A percentile compares a stretch with the other conserved stretches of the same genome.
Conservation (phyloP, 1,139 yeast genomes). For the Geotrichum armillariae region DNA sequence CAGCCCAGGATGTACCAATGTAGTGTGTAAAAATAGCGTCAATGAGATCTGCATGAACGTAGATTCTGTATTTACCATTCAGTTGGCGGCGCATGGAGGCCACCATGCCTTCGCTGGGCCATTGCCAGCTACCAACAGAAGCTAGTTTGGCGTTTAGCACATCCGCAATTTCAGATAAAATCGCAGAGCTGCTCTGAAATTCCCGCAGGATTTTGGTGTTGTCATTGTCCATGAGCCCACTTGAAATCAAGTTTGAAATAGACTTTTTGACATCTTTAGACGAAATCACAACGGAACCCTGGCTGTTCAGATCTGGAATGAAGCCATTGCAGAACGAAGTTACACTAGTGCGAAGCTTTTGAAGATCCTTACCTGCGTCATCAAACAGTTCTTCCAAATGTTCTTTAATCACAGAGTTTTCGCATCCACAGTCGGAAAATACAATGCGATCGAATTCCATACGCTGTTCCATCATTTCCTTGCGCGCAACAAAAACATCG, state of each 20-base stretch:
- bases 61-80: constrained; percentile 26
- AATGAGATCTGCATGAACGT: constrained; percentile 25
- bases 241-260: constrained; percentile 7
- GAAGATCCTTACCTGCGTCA: constrained; percentile 11
- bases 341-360: constrained; percentile 15
- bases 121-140: constrained; percentile 23
- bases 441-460: constrained; percentile 23
- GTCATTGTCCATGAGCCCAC: constrained; percentile 18
- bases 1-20: constrained; percentile 23
- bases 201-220: constrained; percentile 20
- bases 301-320: neutral
- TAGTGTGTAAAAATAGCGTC: constrained; percentile 23
- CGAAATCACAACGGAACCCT: neutral
- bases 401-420: constrained; percentile 13
- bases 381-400: constrained; percentile 23
- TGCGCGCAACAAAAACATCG: constrained; percentile 6
- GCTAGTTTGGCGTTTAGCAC: constrained; percentile 25
- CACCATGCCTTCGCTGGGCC: constrained; percentile 23
- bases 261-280: constrained; percentile 5
- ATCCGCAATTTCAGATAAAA: constrained; percentile 24
- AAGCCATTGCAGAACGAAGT: constrained; percentile 12
- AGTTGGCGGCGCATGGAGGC: constrained; percentile 22
- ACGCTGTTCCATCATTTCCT: constrained; percentile 23
- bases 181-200: constrained; percentile 16
- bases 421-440: constrained; percentile 17